phyloP scores from a whole-genome alignment of 2,329 filamentous ascomycete species.

The Pseudogymnoascus sp. region DNA sequence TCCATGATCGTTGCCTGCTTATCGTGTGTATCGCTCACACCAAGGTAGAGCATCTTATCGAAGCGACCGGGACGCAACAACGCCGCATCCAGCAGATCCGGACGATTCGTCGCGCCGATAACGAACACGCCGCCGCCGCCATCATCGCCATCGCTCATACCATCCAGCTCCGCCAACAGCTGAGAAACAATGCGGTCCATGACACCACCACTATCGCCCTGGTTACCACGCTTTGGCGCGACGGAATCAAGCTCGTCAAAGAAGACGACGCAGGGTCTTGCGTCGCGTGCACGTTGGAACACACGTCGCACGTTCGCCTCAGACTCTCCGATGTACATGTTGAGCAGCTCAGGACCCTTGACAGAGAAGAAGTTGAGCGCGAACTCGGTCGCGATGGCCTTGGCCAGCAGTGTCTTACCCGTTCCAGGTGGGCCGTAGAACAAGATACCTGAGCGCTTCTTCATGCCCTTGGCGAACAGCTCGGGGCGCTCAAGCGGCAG shows the following conservation, averaged over 20 bases:
- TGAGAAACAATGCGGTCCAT: slow-evolving; percentile 98
- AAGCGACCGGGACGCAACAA: slow-evolving; percentile 84
- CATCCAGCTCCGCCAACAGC: slow-evolving; percentile 87
- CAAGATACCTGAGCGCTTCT: slow-evolving; percentile 88
- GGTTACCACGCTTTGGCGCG: slow-evolving; percentile 91
- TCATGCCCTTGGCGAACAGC: slow-evolving; percentile 94
- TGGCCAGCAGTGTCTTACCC: slow-evolving; percentile 85
- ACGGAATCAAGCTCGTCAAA: slow-evolving; percentile 92
- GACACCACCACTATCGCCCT: slow-evolving; percentile 92
- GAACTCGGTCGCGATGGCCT: slow-evolving; percentile 89
- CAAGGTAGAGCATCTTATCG: slow-evolving; percentile 97
- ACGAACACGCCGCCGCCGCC: slow-evolving; percentile 82
- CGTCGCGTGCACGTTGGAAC: slow-evolving; percentile 79
- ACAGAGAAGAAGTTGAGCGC: slow-evolving; percentile 92
- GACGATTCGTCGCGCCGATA: slow-evolving; percentile 90
- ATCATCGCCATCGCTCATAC: slow-evolving; percentile 90
- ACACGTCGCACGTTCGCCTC: slow-evolving; percentile 86
- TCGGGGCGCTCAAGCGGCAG: slow-evolving; percentile 85
- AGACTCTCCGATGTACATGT: slow-evolving; percentile 95
- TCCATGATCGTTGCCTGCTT: slow-evolving; percentile 94
- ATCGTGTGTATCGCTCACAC: slow-evolving; percentile 91
- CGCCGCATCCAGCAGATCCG: slow-evolving; percentile 85
- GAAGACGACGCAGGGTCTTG: slow-evolving; percentile 82
- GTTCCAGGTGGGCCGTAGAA: slow-evolving; percentile 90
- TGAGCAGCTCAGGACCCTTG: slow-evolving; percentile 83